Conservation (phyloP, 2,329 filamentous ascomycete species). For the Cercospora zeae-maydis region DNA sequence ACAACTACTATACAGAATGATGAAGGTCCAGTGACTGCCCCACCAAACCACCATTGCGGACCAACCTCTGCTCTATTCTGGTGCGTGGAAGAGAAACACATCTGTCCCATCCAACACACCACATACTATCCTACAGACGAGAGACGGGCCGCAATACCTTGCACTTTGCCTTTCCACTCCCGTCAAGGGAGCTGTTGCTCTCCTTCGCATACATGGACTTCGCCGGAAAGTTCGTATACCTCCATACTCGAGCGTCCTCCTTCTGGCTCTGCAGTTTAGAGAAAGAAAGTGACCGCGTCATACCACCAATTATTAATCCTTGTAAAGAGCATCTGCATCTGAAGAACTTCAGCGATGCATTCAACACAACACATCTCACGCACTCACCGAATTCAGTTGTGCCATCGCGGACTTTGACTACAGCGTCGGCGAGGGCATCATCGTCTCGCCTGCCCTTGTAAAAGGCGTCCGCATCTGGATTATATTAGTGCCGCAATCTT, state of each 20-base stretch:
- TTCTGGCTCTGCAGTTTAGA: neutral
- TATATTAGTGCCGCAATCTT: neutral
- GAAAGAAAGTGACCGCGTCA: neutral
- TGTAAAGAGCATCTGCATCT: conserved; percentile 15
- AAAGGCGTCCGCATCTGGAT: conserved; percentile 13
- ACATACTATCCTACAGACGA: neutral
- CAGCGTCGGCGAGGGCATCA: neutral
- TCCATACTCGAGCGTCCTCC: neutral
- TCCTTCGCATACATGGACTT: neutral
- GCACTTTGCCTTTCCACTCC: neutral
- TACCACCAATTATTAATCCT: neutral
- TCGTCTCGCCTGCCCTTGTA: conserved; percentile 8
- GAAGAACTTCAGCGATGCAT: neutral
- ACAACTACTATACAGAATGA: neutral
- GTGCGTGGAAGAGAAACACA: no score
- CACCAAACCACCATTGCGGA: neutral
- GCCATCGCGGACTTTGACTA: conserved; percentile 1
- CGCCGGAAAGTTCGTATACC: neutral
- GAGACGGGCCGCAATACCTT: neutral
- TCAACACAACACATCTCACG: neutral
- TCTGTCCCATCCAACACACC: no score
- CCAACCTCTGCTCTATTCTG: no score
- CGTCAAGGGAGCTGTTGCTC: neutral
- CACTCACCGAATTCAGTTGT: conserved; percentile 11
- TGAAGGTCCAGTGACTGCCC: neutral